These are phyloP conservation scores for Piloderma croceum DNA, from an alignment of 768 basidiomycete genomes.

Conservation along the genomic window DNA sequence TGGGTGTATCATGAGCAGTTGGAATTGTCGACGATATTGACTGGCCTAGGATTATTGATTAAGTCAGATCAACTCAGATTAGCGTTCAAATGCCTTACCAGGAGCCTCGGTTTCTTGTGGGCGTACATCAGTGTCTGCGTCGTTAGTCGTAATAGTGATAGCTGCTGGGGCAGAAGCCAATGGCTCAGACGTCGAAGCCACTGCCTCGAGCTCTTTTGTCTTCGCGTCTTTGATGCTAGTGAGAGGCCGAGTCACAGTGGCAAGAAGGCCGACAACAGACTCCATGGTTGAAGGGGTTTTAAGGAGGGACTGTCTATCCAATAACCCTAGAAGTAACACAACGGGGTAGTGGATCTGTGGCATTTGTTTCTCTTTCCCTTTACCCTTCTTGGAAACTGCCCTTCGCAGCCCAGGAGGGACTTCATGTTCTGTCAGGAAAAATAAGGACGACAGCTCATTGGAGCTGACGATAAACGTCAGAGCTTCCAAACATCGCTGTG, in stretches of 20 bases:
- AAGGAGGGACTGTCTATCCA: conserved; percentile 82
- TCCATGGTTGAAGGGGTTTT: conserved; percentile 90
- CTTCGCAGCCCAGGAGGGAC: conserved; percentile 72
- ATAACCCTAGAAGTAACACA: conserved; percentile 78
- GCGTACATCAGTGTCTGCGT: background rate
- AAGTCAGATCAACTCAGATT: too few species aligned
- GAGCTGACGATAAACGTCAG: conserved; percentile 80
- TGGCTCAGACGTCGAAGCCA: conserved; percentile 15
- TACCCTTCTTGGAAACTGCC: conserved; percentile 74
- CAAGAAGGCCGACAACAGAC: conserved; percentile 81
- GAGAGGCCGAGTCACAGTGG: conserved; percentile 83
- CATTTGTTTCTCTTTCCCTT: conserved; percentile 86
- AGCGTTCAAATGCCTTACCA: too few species aligned
- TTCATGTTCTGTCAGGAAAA: conserved; percentile 96
- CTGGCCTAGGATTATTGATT: too few species aligned
- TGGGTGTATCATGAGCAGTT: too few species aligned
- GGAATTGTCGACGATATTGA: too few species aligned
- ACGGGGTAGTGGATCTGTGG: conserved; percentile 86
- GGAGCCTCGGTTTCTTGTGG: too few species aligned
- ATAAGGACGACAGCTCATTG: conserved; percentile 80
- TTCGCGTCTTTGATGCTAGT: conserved; percentile 51
- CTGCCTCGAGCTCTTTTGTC: conserved; percentile 16
- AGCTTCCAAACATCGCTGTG: conserved; percentile 90
- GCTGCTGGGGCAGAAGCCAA: conserved; percentile 14
- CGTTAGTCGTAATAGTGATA: conserved; percentile 10